These are phyloP conservation scores for Aplosporella prunicola DNA, from an alignment of 2,329 filamentous ascomycete genomes.

Conservation along the genomic window DNA sequence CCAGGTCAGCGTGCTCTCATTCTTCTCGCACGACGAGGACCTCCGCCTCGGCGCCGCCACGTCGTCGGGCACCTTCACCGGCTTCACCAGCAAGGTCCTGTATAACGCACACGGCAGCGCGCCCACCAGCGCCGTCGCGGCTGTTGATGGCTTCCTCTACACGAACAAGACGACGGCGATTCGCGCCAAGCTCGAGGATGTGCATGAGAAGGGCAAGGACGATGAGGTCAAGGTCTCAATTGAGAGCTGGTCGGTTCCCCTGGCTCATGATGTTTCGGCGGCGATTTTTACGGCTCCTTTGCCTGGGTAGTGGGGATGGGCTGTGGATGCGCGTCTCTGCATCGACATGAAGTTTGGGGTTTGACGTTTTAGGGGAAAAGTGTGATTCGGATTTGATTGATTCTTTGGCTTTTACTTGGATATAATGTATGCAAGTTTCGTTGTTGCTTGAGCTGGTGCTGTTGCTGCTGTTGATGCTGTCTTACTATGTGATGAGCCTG, in stretches of 20 bases:
- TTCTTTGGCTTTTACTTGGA: too few species aligned
- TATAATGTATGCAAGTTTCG: too few species aligned
- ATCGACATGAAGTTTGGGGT: too few species aligned
- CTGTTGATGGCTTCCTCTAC: not conserved
- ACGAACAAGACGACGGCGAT: not conserved
- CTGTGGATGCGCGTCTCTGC: too few species aligned
- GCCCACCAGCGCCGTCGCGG: not conserved
- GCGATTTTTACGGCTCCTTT: slow-evolving; percentile 3
- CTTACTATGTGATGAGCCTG: too few species aligned
- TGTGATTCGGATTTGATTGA: too few species aligned
- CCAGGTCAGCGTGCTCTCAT: not conserved
- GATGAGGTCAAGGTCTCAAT: not conserved
- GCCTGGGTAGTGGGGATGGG: too few species aligned
- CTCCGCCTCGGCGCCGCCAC: not conserved
- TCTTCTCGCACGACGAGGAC: not conserved
- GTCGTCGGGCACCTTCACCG: not conserved
- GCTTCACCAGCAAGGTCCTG: not conserved
- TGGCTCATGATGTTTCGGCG: not conserved
- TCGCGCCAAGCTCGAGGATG: not conserved
- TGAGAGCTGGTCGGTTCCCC: not conserved
- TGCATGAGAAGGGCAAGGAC: not conserved
- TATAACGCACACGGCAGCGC: too few species aligned
- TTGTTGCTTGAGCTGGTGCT: too few species aligned
- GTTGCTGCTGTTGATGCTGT: too few species aligned
- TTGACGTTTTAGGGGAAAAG: too few species aligned